Conservation (phyloP, 2,329 filamentous ascomycete species). For the Dothidotthia symphoricarpi region DNA sequence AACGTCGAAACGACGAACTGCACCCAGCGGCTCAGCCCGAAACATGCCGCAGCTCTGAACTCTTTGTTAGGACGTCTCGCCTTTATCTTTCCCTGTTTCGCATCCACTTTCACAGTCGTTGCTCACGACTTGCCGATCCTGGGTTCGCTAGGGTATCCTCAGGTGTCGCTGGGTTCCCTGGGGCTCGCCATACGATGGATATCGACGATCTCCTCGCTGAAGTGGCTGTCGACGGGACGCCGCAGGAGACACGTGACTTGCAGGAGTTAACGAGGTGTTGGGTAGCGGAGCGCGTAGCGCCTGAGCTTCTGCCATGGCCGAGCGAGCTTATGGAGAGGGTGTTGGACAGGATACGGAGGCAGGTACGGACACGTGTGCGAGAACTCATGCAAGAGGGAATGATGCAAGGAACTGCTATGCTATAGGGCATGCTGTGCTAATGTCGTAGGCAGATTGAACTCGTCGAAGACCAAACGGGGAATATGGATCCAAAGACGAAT, state of each 20-base stretch:
- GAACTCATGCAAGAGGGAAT: too few species aligned
- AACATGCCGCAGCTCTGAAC: too few species aligned
- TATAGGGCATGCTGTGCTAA: constrained; percentile 12
- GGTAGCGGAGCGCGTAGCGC: constrained; percentile 86
- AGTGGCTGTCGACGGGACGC: constrained; percentile 46
- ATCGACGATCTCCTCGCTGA: constrained; percentile 55
- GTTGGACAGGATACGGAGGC: constrained; percentile 55
- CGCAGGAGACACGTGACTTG: constrained; percentile 68
- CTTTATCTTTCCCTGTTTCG: too few species aligned
- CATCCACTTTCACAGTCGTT: too few species aligned
- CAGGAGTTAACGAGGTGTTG: constrained; percentile 87
- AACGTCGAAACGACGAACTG: background rate
- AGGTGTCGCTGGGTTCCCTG: too few species aligned
- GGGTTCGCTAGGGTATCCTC: too few species aligned
- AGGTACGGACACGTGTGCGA: constrained; percentile 26
- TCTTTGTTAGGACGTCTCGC: too few species aligned
- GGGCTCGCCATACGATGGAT: constrained; percentile 41
- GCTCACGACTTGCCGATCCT: too few species aligned
- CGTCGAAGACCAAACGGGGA: constrained; percentile 65
- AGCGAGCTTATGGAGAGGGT: constrained; percentile 77
- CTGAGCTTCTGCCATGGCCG: constrained; percentile 81
- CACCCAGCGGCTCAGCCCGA: background rate
- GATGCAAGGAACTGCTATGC: background rate
- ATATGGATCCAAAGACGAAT: constrained; percentile 86
- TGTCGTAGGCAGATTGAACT: constrained; percentile 46